Conservation (phyloP, 1,284 basidiomycete genomes). For the Ceratobasidium sp. region DNA sequence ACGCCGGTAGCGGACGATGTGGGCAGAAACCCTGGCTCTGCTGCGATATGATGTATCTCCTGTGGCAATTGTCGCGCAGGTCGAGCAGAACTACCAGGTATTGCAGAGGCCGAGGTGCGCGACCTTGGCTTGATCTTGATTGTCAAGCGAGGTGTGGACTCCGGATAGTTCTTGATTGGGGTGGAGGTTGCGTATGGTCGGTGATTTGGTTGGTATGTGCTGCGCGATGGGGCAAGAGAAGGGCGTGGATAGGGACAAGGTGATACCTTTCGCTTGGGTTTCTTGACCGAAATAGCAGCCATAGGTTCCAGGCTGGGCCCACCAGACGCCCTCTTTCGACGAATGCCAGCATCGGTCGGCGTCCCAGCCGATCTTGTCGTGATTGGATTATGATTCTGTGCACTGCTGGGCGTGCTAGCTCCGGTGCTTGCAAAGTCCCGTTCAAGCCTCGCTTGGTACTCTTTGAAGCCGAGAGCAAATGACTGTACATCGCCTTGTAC, state of each 20-base stretch:
- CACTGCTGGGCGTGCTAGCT: not conserved
- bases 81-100: not conserved
- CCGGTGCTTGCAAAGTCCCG: not conserved
- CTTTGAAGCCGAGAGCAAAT: constrained; percentile 72
- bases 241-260: constrained; percentile 2
- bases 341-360: not conserved
- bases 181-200: not conserved
- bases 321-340: constrained; percentile 18
- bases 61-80: constrained; percentile 24
- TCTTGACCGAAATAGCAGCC: not conserved
- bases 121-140: constrained; percentile 27
- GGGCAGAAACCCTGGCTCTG: constrained; percentile 12
- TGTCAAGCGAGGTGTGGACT: constrained; percentile 7
- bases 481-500: constrained; percentile 88
- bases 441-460: constrained; percentile 47
- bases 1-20: not conserved
- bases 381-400: not conserved
- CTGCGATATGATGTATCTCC: constrained; percentile 2
- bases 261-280: constrained; percentile 29
- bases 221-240: not conserved
- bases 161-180: not conserved
- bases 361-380: constrained; percentile 10
- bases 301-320: not conserved
- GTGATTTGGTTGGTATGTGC: not conserved
- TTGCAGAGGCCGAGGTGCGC: not conserved